A percentile compares a stretch with the other conserved stretches of the same genome.
These are phyloP conservation scores for Sporothrix protearum DNA, from an alignment of 2,329 filamentous ascomycete genomes.

Conservation along the genomic window DNA sequence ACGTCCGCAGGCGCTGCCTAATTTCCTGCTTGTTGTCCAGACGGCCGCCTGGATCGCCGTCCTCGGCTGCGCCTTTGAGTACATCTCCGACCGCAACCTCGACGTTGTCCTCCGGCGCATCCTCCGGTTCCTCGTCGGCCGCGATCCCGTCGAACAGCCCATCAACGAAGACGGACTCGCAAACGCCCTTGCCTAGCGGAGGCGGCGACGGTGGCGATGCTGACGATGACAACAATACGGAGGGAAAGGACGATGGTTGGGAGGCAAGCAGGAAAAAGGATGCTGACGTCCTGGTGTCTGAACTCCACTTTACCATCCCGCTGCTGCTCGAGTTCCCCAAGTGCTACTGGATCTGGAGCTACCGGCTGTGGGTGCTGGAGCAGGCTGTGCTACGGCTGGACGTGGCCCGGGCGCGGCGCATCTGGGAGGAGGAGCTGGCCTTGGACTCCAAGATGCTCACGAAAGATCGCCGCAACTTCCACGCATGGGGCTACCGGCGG, in stretches of 20 bases:
- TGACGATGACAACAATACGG: no score
- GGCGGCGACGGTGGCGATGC: no score
- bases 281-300: slow-evolving; percentile 57
- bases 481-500: slow-evolving; percentile 90
- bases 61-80: slow-evolving; percentile 54
- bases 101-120: slow-evolving; percentile 62
- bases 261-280: background rate
- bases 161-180: slow-evolving; percentile 6
- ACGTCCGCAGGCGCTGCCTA: slow-evolving; percentile 72
- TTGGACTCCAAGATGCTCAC: slow-evolving; percentile 84
- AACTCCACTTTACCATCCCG: slow-evolving; percentile 78
- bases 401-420: slow-evolving; percentile 49
- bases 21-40: slow-evolving; percentile 56
- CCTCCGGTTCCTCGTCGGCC: slow-evolving; percentile 42
- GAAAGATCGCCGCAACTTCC: slow-evolving; percentile 86
- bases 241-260: slow-evolving; percentile 19
- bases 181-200: slow-evolving; percentile 30
- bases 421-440: slow-evolving; percentile 83
- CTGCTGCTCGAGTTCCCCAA: slow-evolving; percentile 85
- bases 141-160: slow-evolving; percentile 45
- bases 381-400: slow-evolving; percentile 65
- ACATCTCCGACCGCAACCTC: slow-evolving; percentile 53
- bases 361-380: slow-evolving; percentile 78
- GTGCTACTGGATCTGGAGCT: slow-evolving; percentile 99
- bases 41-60: slow-evolving; percentile 49